Conservation (phyloP, 2,329 filamentous ascomycete species). For the Paramyrothecium sp. region DNA sequence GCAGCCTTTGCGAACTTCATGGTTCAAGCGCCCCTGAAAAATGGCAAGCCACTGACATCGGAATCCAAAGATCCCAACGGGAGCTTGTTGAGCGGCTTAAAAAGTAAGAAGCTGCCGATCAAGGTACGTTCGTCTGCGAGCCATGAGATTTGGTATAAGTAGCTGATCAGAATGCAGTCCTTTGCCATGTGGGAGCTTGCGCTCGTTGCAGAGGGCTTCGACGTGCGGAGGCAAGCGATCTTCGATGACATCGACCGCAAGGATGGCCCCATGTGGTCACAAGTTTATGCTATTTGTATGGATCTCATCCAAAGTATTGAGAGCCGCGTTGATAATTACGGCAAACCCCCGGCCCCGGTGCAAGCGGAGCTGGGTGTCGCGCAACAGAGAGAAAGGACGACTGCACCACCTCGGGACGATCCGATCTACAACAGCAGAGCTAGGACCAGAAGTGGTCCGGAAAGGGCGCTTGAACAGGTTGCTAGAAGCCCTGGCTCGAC, state of each 20-base stretch:
- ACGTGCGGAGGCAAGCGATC: constrained; percentile 74
- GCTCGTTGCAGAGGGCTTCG: constrained; percentile 73
- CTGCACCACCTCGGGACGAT: constrained; percentile 42
- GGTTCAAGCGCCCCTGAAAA: constrained; percentile 78
- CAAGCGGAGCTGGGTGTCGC: constrained; percentile 26
- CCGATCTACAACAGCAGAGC: constrained; percentile 41
- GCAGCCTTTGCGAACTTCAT: constrained; percentile 78
- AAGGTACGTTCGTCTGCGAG: constrained; percentile 46
- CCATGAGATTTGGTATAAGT: background rate
- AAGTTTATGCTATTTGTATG: constrained; percentile 70
- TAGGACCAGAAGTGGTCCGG: constrained; percentile 38
- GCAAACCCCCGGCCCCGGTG: constrained; percentile 38
- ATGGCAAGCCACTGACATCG: constrained; percentile 76
- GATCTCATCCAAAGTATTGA: constrained; percentile 67
- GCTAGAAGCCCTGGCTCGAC: constrained; percentile 46
- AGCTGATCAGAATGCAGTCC: constrained; percentile 42
- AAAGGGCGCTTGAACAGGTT: constrained; percentile 43
- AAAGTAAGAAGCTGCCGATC: constrained; percentile 76
- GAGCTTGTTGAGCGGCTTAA: constrained; percentile 80
- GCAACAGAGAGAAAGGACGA: constrained; percentile 31
- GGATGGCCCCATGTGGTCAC: constrained; percentile 77
- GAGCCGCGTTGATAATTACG: constrained; percentile 62
- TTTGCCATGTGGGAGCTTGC: constrained; percentile 93
- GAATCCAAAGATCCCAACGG: constrained; percentile 91
- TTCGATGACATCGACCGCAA: constrained; percentile 85